Base-by-base conservation (phyloP, 192 early-diverging fungal species). In the Coemansia sp. region DNA sequence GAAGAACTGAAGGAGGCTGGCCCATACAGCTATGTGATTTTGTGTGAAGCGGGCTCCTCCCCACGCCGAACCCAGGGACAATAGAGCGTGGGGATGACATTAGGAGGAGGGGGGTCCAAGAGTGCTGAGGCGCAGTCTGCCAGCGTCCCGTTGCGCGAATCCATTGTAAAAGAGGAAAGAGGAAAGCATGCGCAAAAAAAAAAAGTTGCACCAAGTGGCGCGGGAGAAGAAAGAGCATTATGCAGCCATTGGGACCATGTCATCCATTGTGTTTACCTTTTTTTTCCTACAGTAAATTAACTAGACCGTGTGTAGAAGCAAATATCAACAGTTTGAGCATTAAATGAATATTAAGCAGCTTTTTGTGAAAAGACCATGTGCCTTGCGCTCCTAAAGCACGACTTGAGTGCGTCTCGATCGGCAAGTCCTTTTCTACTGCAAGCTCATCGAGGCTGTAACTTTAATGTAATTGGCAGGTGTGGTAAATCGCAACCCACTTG, bases 161-260 rank as follows among this genome's bases (percentile, higher is more conserved):
- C 46, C 46, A 48, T 48, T 48, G 46, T 48, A 48, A 19, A 48
- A 21, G 46, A 21, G 46, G 46, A 21, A 48, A 21, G n/a, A 48
- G 44, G 44, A 45, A 45, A 45, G 46, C 46, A 48, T 48, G 21
- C 46, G n/a, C 19, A 48, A 27, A 2, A 27, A 27, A 27, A 27
- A 45, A 45, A 45, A 45, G 44, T 45, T 45, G 44, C 19, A 21
- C 46, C 46, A 48, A 48, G 46, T 48, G 46, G 46, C 46, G 46
- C 46, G 46, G 46, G 21, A 21, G 46, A 36, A 46, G 44, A 19
- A 19, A 2, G 46, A 21, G 36, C 46, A 48, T 48, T 48, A 48
- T 48, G 46, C 46, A n/a, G 44, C 44, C 14, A 45, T 45, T 45
- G 27, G 27, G 27, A 27, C 27, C 27, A 27, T 27, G 27, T 27